phyloP scores from a whole-genome alignment of 192 early-diverging fungal species.

The Umbelopsis vinacea region DNA sequence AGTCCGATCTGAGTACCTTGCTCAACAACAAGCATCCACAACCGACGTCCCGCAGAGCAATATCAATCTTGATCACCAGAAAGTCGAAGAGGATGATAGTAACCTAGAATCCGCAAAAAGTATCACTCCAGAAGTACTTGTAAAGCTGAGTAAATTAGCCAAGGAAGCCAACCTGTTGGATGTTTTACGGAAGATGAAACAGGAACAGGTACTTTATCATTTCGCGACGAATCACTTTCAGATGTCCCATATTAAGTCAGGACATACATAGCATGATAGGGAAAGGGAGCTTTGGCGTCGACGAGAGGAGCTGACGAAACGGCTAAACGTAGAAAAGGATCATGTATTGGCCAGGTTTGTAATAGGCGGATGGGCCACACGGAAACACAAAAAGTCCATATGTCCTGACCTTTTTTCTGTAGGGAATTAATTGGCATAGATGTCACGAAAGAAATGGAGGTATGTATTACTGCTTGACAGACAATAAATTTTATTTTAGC shows the following conservation, averaged over 20 bases:
- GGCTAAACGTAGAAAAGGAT: constrained; percentile 17
- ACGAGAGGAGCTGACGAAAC: constrained; percentile 14
- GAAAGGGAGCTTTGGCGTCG: constrained; percentile 27
- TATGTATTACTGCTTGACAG: neutral
- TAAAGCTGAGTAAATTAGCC: constrained; percentile 12
- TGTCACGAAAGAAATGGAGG: constrained; percentile 21
- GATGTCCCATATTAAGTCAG: too few species aligned
- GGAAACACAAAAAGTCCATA: neutral
- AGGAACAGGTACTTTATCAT: constrained; percentile 11
- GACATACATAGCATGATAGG: constrained; percentile 7
- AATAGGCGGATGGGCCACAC: neutral
- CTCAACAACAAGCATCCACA: constrained; percentile 1
- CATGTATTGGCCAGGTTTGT: constrained; percentile 29
- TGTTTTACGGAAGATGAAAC: constrained; percentile 9
- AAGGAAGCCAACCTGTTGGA: constrained; percentile 27
- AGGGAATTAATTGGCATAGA: constrained; percentile 32
- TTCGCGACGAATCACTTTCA: neutral
- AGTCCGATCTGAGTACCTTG: constrained; percentile 31
- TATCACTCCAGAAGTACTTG: constrained; percentile 31
- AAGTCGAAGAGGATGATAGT: neutral
- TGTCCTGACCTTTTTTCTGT: neutral
- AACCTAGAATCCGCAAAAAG: constrained; percentile 26
- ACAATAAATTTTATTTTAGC: neutral
- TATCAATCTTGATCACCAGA: neutral
- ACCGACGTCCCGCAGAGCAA: neutral